A percentile compares a stretch with the other conserved stretches of the same genome.
phyloP scores from a whole-genome alignment of 768 basidiomycete genomes.

The Dacryopinax spathularia region DNA sequence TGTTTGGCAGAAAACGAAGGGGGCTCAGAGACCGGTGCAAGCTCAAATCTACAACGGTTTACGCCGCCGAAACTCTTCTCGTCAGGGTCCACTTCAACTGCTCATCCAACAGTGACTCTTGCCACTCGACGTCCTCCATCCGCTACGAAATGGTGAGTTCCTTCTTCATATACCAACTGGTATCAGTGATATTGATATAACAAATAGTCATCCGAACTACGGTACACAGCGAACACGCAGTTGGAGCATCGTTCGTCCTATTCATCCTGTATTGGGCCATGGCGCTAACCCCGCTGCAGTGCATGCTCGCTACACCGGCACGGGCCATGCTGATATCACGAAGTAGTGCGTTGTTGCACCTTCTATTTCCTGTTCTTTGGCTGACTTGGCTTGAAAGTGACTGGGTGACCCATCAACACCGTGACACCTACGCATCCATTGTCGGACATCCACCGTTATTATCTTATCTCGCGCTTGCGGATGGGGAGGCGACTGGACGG shows the following conservation, averaged over 20 bases:
- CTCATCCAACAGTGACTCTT: no score
- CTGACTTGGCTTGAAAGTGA: slow-evolving; percentile 40
- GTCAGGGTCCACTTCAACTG: slow-evolving; percentile 4
- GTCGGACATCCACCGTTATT: slow-evolving; percentile 77
- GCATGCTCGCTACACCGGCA: slow-evolving; percentile 91
- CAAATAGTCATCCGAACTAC: slow-evolving; percentile 68
- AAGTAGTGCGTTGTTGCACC: slow-evolving; percentile 60
- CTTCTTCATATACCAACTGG: neutral
- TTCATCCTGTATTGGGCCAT: neutral
- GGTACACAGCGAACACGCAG: slow-evolving; percentile 94
- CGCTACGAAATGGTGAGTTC: slow-evolving; percentile 15
- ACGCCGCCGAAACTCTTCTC: neutral
- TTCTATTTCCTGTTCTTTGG: slow-evolving; percentile 3
- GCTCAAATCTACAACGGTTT: no score
- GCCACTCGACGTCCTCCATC: no score
- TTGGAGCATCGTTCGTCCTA: slow-evolving; percentile 69
- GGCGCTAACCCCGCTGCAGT: slow-evolving; percentile 35
- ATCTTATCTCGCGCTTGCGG: slow-evolving; percentile 82
- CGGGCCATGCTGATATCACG: slow-evolving; percentile 90
- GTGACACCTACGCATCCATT: slow-evolving; percentile 86
- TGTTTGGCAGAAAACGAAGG: no score
- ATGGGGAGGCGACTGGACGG: slow-evolving; percentile 82
- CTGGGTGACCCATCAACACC: slow-evolving; percentile 94
- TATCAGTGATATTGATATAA: neutral
- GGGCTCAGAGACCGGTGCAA: no score